A percentile compares a stretch with the other conserved stretches of the same genome.
Evolutionary conservation across 805 yeast genomes (phyloP).

Genomic region (Candida vartiovaarae): DNA sequence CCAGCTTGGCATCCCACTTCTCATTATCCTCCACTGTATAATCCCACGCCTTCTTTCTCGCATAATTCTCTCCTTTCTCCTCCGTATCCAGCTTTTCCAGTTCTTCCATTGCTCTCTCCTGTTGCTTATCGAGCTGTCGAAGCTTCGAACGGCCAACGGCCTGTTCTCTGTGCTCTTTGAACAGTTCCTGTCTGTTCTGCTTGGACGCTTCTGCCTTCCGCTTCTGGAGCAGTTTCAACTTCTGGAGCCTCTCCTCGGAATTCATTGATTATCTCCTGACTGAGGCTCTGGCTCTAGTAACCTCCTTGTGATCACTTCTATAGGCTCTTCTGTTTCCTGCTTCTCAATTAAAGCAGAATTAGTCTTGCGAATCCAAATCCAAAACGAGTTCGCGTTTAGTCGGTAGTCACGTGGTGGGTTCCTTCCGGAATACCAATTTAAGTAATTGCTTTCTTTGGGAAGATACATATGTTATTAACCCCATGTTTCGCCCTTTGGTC

Average conservation of each 20-base stretch:
- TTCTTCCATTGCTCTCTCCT: conserved; percentile 32
- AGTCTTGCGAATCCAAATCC: too few relatives aligned
- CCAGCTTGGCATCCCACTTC: conserved; percentile 45
- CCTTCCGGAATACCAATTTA: too few relatives aligned
- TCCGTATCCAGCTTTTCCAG: conserved; percentile 23
- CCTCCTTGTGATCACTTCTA: too few relatives aligned
- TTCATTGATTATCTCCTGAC: not conserved
- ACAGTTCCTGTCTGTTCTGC: conserved; percentile 31
- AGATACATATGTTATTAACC: too few relatives aligned
- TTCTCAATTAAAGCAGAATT: too few relatives aligned
- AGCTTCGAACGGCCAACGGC: conserved; percentile 19
- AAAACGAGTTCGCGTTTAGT: too few relatives aligned
- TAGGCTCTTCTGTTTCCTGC: too few relatives aligned
- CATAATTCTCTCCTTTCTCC: conserved; percentile 33
- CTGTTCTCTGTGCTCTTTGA: conserved; percentile 26
- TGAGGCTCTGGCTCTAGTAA: too few relatives aligned
- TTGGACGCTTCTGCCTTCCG: conserved; percentile 24
- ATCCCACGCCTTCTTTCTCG: conserved; percentile 41
- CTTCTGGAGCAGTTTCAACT: conserved; percentile 24
- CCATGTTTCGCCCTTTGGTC: too few relatives aligned
- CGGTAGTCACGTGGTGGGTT: too few relatives aligned
- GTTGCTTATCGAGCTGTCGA: conserved; percentile 26
- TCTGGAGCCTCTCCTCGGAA: conserved; percentile 12
- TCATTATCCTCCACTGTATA: conserved; percentile 61
- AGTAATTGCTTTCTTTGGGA: too few relatives aligned